Conservation (phyloP, 2,329 filamentous ascomycete species). For the Orbilia ellipsospora region DNA sequence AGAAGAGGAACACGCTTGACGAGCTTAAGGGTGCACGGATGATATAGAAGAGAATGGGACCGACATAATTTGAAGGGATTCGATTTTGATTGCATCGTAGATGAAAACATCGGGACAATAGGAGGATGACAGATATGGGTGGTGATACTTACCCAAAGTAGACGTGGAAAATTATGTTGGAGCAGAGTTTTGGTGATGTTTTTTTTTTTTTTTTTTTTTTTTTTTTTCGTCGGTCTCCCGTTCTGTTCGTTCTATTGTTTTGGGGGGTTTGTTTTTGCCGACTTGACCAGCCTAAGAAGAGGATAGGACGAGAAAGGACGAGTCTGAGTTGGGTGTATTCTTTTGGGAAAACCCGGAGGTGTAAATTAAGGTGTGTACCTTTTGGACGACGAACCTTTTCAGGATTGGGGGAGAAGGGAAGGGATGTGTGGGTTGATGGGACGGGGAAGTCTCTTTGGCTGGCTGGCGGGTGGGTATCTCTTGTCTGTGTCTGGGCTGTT, state of each 20-base stretch:
- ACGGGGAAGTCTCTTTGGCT: neutral
- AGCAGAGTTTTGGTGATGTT: constrained; percentile 62
- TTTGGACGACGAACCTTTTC: constrained; percentile 11
- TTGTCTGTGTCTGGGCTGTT: too few relatives aligned
- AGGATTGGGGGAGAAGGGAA: constrained; percentile 15
- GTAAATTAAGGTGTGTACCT: constrained; percentile 8
- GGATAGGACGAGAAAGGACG: constrained; percentile 23
- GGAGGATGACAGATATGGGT: constrained; percentile 11
- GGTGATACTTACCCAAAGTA: constrained; percentile 57
- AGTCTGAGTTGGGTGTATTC: constrained; percentile 13
- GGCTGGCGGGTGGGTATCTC: neutral
- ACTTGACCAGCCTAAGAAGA: constrained; percentile 20
- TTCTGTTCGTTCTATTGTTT: constrained; percentile 7
- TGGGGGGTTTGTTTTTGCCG: constrained; percentile 6
- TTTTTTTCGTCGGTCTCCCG: constrained; percentile 12
- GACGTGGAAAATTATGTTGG: constrained; percentile 62
- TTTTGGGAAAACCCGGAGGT: constrained; percentile 26
- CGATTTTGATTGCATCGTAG: too few relatives aligned
- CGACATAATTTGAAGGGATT: too few relatives aligned
- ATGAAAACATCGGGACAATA: neutral
- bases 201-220: constrained; percentile 19
- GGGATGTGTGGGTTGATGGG: neutral
- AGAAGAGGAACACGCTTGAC: too few relatives aligned
- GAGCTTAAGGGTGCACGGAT: too few relatives aligned
- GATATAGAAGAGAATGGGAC: too few relatives aligned